Evolutionary conservation across 768 basidiomycete genomes (phyloP), one percentile per base, ranked within the genome.

Genomic region (Suillus luteus): DNA sequence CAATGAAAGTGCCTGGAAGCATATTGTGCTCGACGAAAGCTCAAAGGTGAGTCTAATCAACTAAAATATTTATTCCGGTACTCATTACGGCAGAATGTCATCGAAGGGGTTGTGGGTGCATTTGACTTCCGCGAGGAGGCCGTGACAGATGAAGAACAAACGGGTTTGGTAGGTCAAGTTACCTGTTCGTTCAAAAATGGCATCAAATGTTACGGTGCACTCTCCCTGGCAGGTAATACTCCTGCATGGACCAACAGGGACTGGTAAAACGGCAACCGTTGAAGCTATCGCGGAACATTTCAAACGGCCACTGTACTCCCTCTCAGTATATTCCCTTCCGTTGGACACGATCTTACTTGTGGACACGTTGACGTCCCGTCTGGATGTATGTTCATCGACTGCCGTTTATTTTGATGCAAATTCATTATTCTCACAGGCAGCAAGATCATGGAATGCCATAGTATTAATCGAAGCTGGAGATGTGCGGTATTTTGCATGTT

Each of bases 171-270:
- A 57, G 38, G 55, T 57, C 15, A 10, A 40, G 10, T 40, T 17
- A 57, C 9, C 17, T 40, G 24, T 57, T 57, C 10, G 10, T 40
- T 38, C 38, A 27, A 24, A 38, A 3, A 57, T 8, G 7, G 14
- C 2, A 9, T 37, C 55, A 22, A 22, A 35, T 6, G 22, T 40
- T 8, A 55, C 12, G 55, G 35, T 0, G 22, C 37, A 9, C 3
- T 38, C 38, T 57, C 22, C 15, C 38, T 37, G 22, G 10, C 67
- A 95, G 93, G 93, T 82, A 8, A 93, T 99, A 62, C 84, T 99
- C 55, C 85, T 99, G 5, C 92, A 91, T 69, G 97, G 97, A 11
- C 97, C 97, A 60, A 96, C 97, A 1, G 97, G 97, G 71, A 99
- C 97, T 9, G 97, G 97, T 63, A 99, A 99, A 80, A 99, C 97